A percentile compares a stretch with the other conserved stretches of the same genome.
Evolutionary conservation across 2,329 filamentous ascomycete species (phyloP).

Genomic region (Claviceps maximensis): DNA sequence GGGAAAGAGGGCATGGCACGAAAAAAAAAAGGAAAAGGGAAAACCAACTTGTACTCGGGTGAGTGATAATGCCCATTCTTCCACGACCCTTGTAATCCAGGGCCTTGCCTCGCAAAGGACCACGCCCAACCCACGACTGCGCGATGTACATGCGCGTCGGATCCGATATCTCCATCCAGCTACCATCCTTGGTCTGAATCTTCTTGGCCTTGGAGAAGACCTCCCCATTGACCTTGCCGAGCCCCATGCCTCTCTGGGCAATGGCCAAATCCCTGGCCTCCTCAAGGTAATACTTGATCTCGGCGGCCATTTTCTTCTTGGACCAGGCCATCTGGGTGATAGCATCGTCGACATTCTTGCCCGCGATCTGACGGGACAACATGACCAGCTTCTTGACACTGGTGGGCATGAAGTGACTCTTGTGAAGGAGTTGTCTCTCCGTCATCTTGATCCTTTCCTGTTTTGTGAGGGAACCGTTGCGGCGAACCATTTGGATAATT

Average conservation of each 20-base stretch:
- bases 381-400: conserved; percentile 84
- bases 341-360: conserved; percentile 88
- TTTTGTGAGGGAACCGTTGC: conserved; percentile 37
- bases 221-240: conserved; percentile 35
- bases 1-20: not conserved
- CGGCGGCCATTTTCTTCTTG: conserved; percentile 80
- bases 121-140: conserved; percentile 83
- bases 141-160: conserved; percentile 79
- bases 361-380: conserved; percentile 75
- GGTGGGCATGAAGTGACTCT: conserved; percentile 66
- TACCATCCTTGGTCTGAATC: conserved; percentile 64
- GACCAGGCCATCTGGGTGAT: conserved; percentile 91
- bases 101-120: conserved; percentile 42
- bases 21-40: not conserved
- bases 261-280: conserved; percentile 72
- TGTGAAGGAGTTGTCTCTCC: conserved; percentile 41
- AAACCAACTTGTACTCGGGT: conserved; percentile 61
- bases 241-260: conserved; percentile 71
- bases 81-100: conserved; percentile 67
- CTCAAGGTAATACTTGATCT: conserved; percentile 67
- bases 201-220: conserved; percentile 26
- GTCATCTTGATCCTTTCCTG: conserved; percentile 53
- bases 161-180: conserved; percentile 56
- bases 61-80: conserved; percentile 50
- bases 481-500: conserved; percentile 60